phyloP scores from a whole-genome alignment of 164 flowering plant species.

The Sextonia rubra region DNA sequence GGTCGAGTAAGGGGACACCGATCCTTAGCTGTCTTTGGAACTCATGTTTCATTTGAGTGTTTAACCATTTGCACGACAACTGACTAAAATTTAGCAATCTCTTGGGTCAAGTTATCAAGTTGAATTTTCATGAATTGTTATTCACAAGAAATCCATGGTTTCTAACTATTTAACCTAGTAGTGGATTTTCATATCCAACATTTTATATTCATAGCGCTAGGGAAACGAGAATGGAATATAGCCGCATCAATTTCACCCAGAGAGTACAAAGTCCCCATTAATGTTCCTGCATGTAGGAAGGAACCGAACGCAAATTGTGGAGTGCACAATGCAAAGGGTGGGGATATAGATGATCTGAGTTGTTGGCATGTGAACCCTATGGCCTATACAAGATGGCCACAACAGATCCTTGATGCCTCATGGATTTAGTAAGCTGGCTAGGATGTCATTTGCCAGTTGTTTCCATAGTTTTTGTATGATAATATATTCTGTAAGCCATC shows the following conservation, averaged over 20 bases:
- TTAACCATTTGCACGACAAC: slow-evolving; percentile 92
- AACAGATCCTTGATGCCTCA: no score
- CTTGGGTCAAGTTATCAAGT: slow-evolving; percentile 97
- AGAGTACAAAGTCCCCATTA: slow-evolving; percentile 90
- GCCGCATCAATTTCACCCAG: slow-evolving; percentile 87
- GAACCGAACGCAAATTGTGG: slow-evolving; percentile 61
- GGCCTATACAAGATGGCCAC: no score
- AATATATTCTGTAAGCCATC: no score
- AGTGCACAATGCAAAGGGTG: slow-evolving; percentile 32
- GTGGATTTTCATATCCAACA: neutral
- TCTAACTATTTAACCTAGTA: slow-evolving; percentile 3
- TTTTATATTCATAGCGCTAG: slow-evolving; percentile 74
- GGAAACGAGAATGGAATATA: slow-evolving; percentile 96
- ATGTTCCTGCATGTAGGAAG: slow-evolving; percentile 46
- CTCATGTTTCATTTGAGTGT: slow-evolving; percentile 95
- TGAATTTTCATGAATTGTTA: slow-evolving; percentile 11
- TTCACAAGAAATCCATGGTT: neutral
- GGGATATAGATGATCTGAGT: slow-evolving; percentile 35
- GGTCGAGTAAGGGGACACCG: slow-evolving; percentile 90
- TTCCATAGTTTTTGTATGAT: no score
- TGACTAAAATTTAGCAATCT: slow-evolving; percentile 95
- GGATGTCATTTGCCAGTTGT: no score
- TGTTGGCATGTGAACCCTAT: no score
- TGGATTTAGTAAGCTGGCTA: no score
- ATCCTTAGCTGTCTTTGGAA: slow-evolving; percentile 98